phyloP scores from a whole-genome alignment of 148 eudicot genomes.

The Vaccinium corymbosum region DNA sequence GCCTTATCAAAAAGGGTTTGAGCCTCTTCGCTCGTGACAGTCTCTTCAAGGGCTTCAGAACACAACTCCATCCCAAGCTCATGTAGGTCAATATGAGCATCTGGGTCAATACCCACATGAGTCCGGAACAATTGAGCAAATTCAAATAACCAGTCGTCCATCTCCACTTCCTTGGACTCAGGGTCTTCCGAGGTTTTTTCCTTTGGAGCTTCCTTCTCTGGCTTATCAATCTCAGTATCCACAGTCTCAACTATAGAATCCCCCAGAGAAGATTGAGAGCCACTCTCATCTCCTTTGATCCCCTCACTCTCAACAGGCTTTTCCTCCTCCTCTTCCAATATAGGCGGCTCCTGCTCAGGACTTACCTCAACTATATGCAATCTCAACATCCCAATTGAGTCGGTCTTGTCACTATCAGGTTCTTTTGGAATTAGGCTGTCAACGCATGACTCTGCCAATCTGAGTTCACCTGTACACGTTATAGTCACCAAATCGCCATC shows the following conservation, averaged over 20 bases:
- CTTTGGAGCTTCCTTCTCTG: constrained; percentile 43
- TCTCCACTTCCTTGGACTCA: constrained; percentile 80
- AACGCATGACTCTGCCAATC: constrained; percentile 68
- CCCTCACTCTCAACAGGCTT: constrained; percentile 48
- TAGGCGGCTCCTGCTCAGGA: constrained; percentile 87
- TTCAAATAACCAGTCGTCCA: constrained; percentile 95
- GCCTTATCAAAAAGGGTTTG: constrained; percentile 86
- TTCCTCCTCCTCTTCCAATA: constrained; percentile 73
- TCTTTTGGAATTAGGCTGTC: constrained; percentile 54
- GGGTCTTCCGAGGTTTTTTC: constrained; percentile 54
- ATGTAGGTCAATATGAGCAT: constrained; percentile 89
- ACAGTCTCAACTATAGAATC: constrained; percentile 55
- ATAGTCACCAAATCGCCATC: constrained; percentile 93
- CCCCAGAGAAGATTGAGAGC: constrained; percentile 54
- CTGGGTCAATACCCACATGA: constrained; percentile 92
- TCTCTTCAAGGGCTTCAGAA: constrained; percentile 92
- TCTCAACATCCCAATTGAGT: constrained; percentile 57
- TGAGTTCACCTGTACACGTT: constrained; percentile 71
- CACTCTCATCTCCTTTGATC: constrained; percentile 55
- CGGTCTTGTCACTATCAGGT: constrained; percentile 51
- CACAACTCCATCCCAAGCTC: constrained; percentile 96
- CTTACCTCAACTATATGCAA: constrained; percentile 85
- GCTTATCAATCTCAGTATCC: constrained; percentile 50
- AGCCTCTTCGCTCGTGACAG: constrained; percentile 89
- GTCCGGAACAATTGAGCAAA: constrained; percentile 87